Percentiles rank a stretch among this genome's conserved stretches.
Conservation (phyloP, 176 grass and related monocot genomes). For the Oryza brachyantha region DNA sequence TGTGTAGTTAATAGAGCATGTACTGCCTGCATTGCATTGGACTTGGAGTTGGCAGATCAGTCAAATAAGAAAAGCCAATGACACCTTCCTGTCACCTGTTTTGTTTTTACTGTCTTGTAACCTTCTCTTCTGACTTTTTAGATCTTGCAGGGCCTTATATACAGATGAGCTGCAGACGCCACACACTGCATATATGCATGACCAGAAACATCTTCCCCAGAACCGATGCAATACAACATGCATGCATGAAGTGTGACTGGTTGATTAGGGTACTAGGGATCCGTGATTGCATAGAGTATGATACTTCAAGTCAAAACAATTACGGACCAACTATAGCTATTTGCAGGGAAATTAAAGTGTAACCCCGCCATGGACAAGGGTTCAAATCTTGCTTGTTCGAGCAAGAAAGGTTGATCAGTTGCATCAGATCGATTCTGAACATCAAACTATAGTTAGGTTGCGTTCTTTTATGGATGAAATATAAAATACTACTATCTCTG, state of each 20-base stretch:
- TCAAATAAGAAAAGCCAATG: constrained; percentile 47
- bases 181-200: neutral
- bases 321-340: neutral
- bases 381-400: neutral
- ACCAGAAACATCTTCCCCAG: constrained; percentile 28
- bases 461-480: too few relatives aligned
- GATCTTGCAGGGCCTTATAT: constrained; percentile 1
- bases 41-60: constrained; percentile 7
- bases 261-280: constrained; percentile 10
- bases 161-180: neutral
- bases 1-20: constrained; percentile 14
- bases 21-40: constrained; percentile 11
- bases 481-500: too few relatives aligned
- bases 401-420: neutral
- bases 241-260: neutral
- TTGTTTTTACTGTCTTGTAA: constrained; percentile 54
- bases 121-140: constrained; percentile 44
- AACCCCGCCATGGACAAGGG: neutral
- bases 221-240: constrained; percentile 29
- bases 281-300: neutral
- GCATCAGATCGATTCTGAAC: neutral
- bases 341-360: neutral
- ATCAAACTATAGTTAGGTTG: neutral
- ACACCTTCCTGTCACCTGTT: constrained; percentile 1
- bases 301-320: neutral